Base-by-base conservation (phyloP, 2,329 filamentous ascomycete genomes). In the Akanthomyces dipterigenus region DNA sequence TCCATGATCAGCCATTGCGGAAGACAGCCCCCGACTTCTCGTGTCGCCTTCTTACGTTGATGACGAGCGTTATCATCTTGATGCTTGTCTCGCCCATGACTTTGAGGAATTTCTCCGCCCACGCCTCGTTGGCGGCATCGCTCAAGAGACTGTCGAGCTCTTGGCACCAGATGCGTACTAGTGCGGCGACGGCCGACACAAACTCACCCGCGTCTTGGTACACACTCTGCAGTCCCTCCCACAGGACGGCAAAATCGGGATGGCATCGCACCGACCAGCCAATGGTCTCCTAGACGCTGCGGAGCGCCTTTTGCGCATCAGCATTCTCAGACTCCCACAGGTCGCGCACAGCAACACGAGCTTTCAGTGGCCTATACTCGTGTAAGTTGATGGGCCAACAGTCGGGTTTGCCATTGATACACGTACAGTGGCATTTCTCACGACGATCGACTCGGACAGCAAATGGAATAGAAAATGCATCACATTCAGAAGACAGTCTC, bases 191-290 rank as follows among this genome's bases (percentile, higher is more conserved):
- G 22, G 67, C 67, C 24, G 70, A 64, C 11, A 78, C 73, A 14
- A 82, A 71, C 2, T 55, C 48, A 36, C 71, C 69, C 59, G 75
- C 76, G 63, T 82, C 78, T 0, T 72, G 64, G 65, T 78, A 80
- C 50, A 69, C 66, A 3, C 56, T 59, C 34, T 73, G 73, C 2
- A 79, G 69, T 16, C 73, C 72, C 14, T 71, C 68, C 51, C 76
- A 65, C 16, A 81, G 69, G 50, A 77, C 73, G 7, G 68, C 66
- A 77, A 78, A 81, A 66, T 80, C 75, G 1, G 77, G 77, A 7
- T 77, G 70, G 42, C 76, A 68, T 24, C 65, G 64, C 20, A 80
- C 68, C 0, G 72, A 62, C 34, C 76, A 73, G 1, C 80, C 80
- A 16, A 82, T 68, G 6, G 71, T 61, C 1, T 70, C 64, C 20